Evolutionary conservation across 2,329 filamentous ascomycete species (phyloP).

Genomic region (Arthroderma sp.): DNA sequence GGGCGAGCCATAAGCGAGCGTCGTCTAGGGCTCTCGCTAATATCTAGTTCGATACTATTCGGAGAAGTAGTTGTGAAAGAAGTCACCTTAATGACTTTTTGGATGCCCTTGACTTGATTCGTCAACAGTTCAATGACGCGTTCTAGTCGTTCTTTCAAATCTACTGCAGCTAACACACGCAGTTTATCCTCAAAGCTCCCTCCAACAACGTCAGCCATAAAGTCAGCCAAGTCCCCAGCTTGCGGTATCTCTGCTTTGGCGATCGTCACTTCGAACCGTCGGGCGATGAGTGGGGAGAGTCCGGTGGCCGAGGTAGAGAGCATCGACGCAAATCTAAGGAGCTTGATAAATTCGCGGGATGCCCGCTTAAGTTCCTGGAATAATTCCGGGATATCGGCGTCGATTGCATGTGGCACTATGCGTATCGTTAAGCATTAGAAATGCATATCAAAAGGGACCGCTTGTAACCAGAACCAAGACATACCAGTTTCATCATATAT

Average conservation of each 20-base stretch:
- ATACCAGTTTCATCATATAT: slow-evolving; percentile 57
- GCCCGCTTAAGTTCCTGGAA: slow-evolving; percentile 73
- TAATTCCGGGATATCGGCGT: slow-evolving; percentile 52
- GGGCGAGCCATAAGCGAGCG: slow-evolving; percentile 32
- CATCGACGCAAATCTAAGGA: slow-evolving; percentile 74
- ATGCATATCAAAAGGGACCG: too few species aligned
- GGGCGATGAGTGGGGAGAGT: slow-evolving; percentile 71
- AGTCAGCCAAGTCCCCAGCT: slow-evolving; percentile 78
- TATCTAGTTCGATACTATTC: slow-evolving; percentile 44
- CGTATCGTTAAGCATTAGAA: background rate
- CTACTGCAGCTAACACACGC: slow-evolving; percentile 65
- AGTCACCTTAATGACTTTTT: slow-evolving; percentile 76
- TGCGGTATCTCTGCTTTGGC: slow-evolving; percentile 67
- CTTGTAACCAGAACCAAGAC: slow-evolving; percentile 10
- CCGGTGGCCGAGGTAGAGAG: slow-evolving; percentile 55
- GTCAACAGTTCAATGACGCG: slow-evolving; percentile 74
- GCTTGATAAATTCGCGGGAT: slow-evolving; percentile 72
- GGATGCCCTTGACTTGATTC: slow-evolving; percentile 68
- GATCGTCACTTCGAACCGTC: slow-evolving; percentile 78
- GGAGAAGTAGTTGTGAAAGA: slow-evolving; percentile 57
- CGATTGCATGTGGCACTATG: slow-evolving; percentile 33
- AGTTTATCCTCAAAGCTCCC: slow-evolving; percentile 84
- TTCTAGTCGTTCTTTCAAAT: slow-evolving; percentile 63
- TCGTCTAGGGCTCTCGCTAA: slow-evolving; percentile 36
- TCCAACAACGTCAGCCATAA: slow-evolving; percentile 89